Base-by-base conservation (phyloP, 768 basidiomycete species). In the Mycena epipterygia region DNA sequence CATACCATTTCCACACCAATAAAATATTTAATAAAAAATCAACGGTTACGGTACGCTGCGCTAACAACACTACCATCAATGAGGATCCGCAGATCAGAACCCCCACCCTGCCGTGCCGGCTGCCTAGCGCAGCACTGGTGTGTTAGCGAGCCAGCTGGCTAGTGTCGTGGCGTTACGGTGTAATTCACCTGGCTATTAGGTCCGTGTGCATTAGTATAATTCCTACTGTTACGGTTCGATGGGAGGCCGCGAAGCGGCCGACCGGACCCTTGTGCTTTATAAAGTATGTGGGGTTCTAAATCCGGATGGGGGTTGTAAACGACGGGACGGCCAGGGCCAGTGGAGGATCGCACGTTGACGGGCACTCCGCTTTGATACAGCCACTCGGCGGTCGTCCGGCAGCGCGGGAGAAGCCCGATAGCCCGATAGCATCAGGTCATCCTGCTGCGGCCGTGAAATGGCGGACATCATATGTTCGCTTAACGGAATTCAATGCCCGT, bases 401-500 rank as follows among this genome's bases (percentile, higher is more conserved):
- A 51, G 49, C 49, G 49, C 27, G 49, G 49, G 49, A 51, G 49
- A 51, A 51, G 49, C 49, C 49, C 49, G 49, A 51, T 51, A 51
- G 49, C 49, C 49, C 49, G 49, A 51, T 51, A 51, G 49, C 49
- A 51, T 51, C 49, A 51, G 49, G 49, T 51, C 49, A 51, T 51
- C 49, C 49, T 51, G 49, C 49, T 51, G 49, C 49, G 49, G 49
- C 49, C 49, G 49, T 51, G 49, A 51, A 51, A 30, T 51, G 49
- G 49, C 49, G 27, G 27, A 51, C 49, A 30, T 51, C 49, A 51
- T 51, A 51, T 51, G 49, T 51, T 51, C 49, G 49, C 49, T 51
- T 51, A 51, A 51, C 49, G 49, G 49, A 51, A 51, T 51, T 51
- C 49, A 51, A 51, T 51, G 49, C 49, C 49, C 49, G 49, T 51